A percentile compares a stretch with the other conserved stretches of the same genome.
Evolutionary conservation across 176 grass and related monocot genomes (phyloP).

Genomic region (Eragrostis nindensis): DNA sequence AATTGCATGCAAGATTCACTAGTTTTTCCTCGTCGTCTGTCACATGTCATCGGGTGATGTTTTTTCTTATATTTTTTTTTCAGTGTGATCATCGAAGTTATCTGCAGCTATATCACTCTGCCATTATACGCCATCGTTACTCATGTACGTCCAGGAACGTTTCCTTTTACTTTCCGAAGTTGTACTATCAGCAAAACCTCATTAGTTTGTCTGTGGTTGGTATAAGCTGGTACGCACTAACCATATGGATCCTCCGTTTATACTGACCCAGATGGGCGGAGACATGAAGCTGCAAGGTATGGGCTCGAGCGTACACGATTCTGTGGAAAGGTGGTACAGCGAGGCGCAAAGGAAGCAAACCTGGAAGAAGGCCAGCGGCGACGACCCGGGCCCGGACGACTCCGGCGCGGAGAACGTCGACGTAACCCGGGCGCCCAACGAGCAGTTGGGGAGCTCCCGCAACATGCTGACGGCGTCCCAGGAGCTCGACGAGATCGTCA

Average conservation of each 20-base stretch:
- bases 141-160: conserved; percentile 44
- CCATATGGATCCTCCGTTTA: background rate
- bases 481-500: conserved; percentile 35
- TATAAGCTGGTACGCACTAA: background rate
- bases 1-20: too few species aligned
- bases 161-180: background rate
- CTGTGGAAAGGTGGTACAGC: conserved; percentile 39
- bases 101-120: conserved; percentile 90
- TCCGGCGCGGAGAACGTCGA: background rate
- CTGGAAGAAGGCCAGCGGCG: background rate
- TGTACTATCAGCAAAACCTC: too few species aligned
- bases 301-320: conserved; percentile 19
- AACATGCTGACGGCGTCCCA: background rate
- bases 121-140: conserved; percentile 77
- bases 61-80: too few species aligned
- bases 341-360: background rate
- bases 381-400: too few species aligned
- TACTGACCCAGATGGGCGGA: conserved; percentile 63
- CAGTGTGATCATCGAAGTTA: conserved; percentile 68
- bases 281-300: conserved; percentile 61
- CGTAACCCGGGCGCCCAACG: background rate
- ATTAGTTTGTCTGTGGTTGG: background rate
- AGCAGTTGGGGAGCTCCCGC: background rate
- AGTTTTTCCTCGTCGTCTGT: too few species aligned
- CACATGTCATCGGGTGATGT: too few species aligned